Evolutionary conservation across 164 flowering plant genomes (phyloP), one percentile per base, ranked within the genome.

Genomic region (Echeveria elegans): DNA sequence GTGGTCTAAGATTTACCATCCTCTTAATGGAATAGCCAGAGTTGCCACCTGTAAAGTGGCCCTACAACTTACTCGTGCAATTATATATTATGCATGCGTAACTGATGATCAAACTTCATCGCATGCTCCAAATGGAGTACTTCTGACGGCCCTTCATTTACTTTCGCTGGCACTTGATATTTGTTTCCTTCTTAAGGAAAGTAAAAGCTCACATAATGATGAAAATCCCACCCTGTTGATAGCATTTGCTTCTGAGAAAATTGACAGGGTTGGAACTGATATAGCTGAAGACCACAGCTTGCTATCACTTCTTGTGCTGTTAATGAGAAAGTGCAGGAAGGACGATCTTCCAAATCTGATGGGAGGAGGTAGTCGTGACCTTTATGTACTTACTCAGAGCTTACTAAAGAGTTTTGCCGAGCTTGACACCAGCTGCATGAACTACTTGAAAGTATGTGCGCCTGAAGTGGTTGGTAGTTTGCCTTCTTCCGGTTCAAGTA

Each of bases 51-150:
- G 90, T 71, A 77, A 73, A 70, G 75, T 72, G 24, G 79, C 76
- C 60, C 77, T 88, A 28, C 77, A 83, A 75, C 78, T 92, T 63
- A 73, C 89, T 64, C 92, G 88, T 67, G 82, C 97, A 6, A 91
- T 87, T 61, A 70, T 95, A 19, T 87, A 72, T 71, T 88, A 88
- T 82, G 88, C 92, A 64, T 84, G 81, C 72, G 77, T 75, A 65
- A 50, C 83, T 50, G 26, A 50, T 69, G 77, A 80, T 58, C 65
- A 66, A 8, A 69, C 78, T 45, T 68, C 73, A 66, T 80, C 99
- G 21, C 97, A 96, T 43, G 89, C 99, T 66, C 96, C 99, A 16
- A 92, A 90, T 75, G 85, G 77, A 64, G 92, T 88, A 66, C 86
- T 92, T 60, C 63, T 95, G 47, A 71, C 83, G 61, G 90, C 96